Evolutionary conservation across 1,284 basidiomycete genomes (phyloP), one percentile per base, ranked within the genome.

Genomic region (Trichosporon faecale): DNA sequence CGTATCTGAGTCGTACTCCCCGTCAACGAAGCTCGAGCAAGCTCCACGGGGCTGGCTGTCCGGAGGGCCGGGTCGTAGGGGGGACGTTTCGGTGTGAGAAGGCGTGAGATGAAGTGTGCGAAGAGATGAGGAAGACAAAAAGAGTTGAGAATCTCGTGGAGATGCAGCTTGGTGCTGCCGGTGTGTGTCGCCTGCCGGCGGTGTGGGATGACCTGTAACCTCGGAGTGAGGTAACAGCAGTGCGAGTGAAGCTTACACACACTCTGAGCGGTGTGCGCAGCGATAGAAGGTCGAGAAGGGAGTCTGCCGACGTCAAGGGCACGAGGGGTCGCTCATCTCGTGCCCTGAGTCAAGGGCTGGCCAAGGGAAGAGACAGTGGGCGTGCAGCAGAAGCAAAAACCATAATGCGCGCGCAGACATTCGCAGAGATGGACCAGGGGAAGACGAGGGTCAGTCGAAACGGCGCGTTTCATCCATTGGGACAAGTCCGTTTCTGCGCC

Each of bases 1-100:
- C 57, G 57, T 31, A 8, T 31, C 23, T 29, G 27, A 61, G 57
- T 61, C 57, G 57, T 61, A 61, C 3, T 61, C 57, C 57, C 57
- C 29, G 57, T 7, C 27, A 18, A 33, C 27, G 16, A 23, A 52
- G 49, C 27, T 23, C 57, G 29, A 33, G 57, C 57, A 31, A 61
- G 57, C 27, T 31, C 25, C 14, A 31, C 27, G 33, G 23, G 29
- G 29, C 27, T 29, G 27, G 57, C 2, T 57, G 49, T 52, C 49
- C 49, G 49, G 49, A 52, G 21, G 49, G 49, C 49, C 21, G 49
- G 49, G 49, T 52, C 49, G 49, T n/a, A 23, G 49, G 49, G 49
- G 49, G 21, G 49, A 52, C 23, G 49, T 52, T 52, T 52, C 49
- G 49, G 11, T 52, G 49, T 3, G 21, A 52, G 49, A 44, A 14